These are phyloP conservation scores for Aleurites moluccanus DNA, from an alignment of 441 rosid genomes.

Conservation along the genomic window DNA sequence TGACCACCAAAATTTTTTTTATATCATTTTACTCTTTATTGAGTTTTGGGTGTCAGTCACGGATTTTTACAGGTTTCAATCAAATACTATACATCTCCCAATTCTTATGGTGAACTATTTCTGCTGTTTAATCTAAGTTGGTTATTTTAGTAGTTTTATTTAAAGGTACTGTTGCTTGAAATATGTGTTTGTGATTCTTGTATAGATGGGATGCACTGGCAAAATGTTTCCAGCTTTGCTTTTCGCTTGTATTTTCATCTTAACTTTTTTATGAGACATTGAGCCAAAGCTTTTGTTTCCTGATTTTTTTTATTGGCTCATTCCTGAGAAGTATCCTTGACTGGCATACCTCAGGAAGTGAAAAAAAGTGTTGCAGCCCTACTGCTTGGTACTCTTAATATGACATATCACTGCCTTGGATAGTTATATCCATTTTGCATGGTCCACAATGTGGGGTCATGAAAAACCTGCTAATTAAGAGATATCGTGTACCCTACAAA, in stretches of 20 bases:
- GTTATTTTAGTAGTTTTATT: not conserved
- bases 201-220: not conserved
- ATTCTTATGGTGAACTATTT: not conserved
- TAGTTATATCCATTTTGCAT: not conserved
- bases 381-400: slow-evolving; percentile 13
- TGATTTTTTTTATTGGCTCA: not conserved
- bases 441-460: not conserved
- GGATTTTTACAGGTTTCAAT: not conserved
- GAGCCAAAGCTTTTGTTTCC: slow-evolving; percentile 7
- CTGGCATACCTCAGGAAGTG: not conserved
- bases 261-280: slow-evolving; percentile 1
- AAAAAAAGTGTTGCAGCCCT: not conserved
- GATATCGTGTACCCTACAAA: slow-evolving; percentile 16
- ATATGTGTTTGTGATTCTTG: not conserved
- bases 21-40: not conserved
- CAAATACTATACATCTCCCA: not conserved
- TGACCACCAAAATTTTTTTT: not conserved
- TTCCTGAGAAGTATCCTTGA: not conserved
- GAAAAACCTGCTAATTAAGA: slow-evolving; percentile 6
- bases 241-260: not conserved
- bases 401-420: not conserved
- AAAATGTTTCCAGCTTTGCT: not conserved
- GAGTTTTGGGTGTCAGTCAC: not conserved
- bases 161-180: not conserved
- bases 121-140: not conserved